Base-by-base conservation (phyloP, 371 early-diverging fungal genomes). In the Blastocladiella emersonii region DNA sequence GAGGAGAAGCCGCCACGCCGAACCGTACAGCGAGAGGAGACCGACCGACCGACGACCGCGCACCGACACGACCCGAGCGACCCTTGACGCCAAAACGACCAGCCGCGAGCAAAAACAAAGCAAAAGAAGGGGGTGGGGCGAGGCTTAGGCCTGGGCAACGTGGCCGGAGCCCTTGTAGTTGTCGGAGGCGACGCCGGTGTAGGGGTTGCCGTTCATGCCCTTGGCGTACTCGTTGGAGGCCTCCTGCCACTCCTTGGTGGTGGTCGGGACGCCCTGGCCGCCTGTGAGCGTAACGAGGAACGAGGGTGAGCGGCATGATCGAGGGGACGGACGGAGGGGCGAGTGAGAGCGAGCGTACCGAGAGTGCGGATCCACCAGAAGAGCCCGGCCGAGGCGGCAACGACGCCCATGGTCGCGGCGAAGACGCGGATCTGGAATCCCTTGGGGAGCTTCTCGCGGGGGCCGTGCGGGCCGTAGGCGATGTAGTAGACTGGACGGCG, bases 391-490 rank as follows among this genome's bases (percentile, higher is more conserved):
- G 62, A 62, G 59, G 70, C 67, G 49, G 84, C 74, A 57, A 81
- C 66, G 23, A 67, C 81, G 56, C 88, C 62, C 60, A 88, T 80
- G 69, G 68, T 78, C n/a, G 68, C 61, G 59, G 87, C 17, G 34
- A 57, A 44, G 15, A 62, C 62, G 12, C 32, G n/a, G 25, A 34
- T 27, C 17, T 62, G 62, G 62, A 62, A 62, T 27, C 62, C 62
- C 74, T 88, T 81, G 59, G 75, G 75, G 57, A 81, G 71, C 36
- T 88, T 88, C 68, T 85, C 83, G 70, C 97, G 91, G 64, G 88
- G 86, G 73, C 90, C 93, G 78, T 95, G 91, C 56, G 89, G 80
- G 63, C 97, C 97, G 73, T 92, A 97, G 56, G 95, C 91, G 69
- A 95, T 86, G 76, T 85, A 95, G 79, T 92, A 92, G 61, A 85